Base-by-base conservation (phyloP, 2,329 filamentous ascomycete genomes). In the Neofusicoccum kwambonambiense region DNA sequence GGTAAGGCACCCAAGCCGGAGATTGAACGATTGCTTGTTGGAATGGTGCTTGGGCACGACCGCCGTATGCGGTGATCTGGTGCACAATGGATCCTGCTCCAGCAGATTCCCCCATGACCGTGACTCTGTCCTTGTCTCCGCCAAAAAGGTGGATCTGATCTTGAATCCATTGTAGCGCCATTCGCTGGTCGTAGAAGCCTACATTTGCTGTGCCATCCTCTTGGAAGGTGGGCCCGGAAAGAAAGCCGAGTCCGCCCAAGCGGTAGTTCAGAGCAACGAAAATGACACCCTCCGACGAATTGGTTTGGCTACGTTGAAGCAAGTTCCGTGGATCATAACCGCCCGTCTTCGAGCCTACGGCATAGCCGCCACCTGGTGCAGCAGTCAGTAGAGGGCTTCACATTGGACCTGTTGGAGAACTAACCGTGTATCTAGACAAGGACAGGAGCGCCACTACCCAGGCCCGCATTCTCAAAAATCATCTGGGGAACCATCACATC, bases 181-280 rank as follows among this genome's bases (percentile, higher is more conserved):
- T 71, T 34, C 77, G 71, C 61, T 79, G 77, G 62, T 79, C 77
- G 50, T 74, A 69, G 12, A 79, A 65, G 0, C 70, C 76, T 13
- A 74, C 62, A 56, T 79, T 79, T 50, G 70, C 70, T 1, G 70
- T 68, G 35, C 75, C 76, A 27, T 74, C 76, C 56, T 76, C 70
- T 49, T 76, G 71, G 63, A 70, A 76, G 0, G 71, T 72, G 3
- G 76, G 74, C 1, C 77, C 77, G 9, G 71, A 67, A 41, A 68
- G 67, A 65, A 70, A 79, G 19, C 77, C 77, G 49, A 77, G 67
- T 9, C 75, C 75, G 19, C 81, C 81, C 0, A 83, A 72, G 15
- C 81, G 74, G 67, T 83, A 84, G 69, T 84, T 83, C n/a, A 82
- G 51, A 2, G 79, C 71, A 4, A 85, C 82, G 66, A 77, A 81